Conservation (phyloP, 768 basidiomycete species). For the Tulasnella calospora region DNA sequence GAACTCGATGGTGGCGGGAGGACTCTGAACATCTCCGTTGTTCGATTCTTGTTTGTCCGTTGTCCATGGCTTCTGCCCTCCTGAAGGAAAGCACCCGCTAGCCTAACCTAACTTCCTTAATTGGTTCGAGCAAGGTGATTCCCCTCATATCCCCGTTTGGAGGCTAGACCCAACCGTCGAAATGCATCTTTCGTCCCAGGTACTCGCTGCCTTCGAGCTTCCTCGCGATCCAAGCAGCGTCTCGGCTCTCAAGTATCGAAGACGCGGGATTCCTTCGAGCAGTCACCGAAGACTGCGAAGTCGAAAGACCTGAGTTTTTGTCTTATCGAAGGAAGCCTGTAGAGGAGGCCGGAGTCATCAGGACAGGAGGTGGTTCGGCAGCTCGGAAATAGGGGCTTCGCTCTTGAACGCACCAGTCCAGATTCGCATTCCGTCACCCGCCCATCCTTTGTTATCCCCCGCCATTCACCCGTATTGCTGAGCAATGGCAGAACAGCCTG, state of each 20-base stretch:
- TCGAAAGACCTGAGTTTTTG: neutral
- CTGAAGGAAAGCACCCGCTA: neutral
- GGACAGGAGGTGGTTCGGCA: neutral
- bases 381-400: conserved; percentile 11
- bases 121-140: neutral
- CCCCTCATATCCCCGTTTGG: neutral
- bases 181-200: neutral
- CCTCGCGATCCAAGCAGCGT: neutral
- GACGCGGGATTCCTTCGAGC: neutral
- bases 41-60: neutral
- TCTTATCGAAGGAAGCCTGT: neutral
- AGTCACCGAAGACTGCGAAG: neutral
- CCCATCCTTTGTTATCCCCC: neutral
- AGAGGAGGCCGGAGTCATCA: neutral
- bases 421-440: conserved; percentile 11
- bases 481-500: neutral
- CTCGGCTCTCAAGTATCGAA: neutral
- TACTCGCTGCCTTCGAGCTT: neutral
- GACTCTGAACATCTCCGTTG: neutral
- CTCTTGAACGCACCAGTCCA: conserved; percentile 16
- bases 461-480: neutral
- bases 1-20: conserved; percentile 11
- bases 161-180: neutral
- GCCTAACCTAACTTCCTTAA: neutral
- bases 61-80: neutral